These are phyloP conservation scores for Magnolia kwangsiensis DNA, from an alignment of 164 flowering plant species.

Conservation along the genomic window DNA sequence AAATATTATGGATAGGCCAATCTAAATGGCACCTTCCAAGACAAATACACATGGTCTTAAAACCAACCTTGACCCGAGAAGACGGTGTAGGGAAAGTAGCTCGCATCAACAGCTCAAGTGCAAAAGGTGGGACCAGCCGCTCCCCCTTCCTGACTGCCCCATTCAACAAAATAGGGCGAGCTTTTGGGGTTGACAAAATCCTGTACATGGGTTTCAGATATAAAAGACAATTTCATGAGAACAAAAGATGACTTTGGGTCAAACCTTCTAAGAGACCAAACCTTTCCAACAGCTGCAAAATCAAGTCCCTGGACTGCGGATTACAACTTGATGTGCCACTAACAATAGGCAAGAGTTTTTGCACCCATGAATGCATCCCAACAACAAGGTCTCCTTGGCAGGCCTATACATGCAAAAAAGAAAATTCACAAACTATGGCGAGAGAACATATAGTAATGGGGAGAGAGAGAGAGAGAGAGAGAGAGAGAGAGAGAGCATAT, in stretches of 20 bases:
- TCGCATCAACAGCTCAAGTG: conserved; percentile 56
- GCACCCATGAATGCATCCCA: conserved; percentile 73
- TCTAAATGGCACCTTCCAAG: not conserved
- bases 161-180: conserved; percentile 62
- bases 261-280: conserved; percentile 18
- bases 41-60: conserved; percentile 8
- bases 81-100: conserved; percentile 70
- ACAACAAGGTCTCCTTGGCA: conserved; percentile 72
- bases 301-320: conserved; percentile 82
- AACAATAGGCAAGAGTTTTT: conserved; percentile 60
- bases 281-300: conserved; percentile 89
- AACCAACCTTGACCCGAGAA: conserved; percentile 67
- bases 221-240: not conserved
- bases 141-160: conserved; percentile 89
- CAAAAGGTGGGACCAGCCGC: conserved; percentile 76
- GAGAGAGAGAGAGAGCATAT: too few species aligned
- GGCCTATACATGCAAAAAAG: conserved; percentile 40
- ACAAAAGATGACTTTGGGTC: not conserved
- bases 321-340: conserved; percentile 58
- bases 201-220: conserved; percentile 28
- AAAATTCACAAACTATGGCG: not conserved
- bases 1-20: not conserved
- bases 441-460: not conserved
- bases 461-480: not conserved
- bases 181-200: conserved; percentile 73